These are phyloP conservation scores for Phytophthora ramorum DNA, from an alignment of 352 stramenopile genomes.

Conservation along the genomic window DNA sequence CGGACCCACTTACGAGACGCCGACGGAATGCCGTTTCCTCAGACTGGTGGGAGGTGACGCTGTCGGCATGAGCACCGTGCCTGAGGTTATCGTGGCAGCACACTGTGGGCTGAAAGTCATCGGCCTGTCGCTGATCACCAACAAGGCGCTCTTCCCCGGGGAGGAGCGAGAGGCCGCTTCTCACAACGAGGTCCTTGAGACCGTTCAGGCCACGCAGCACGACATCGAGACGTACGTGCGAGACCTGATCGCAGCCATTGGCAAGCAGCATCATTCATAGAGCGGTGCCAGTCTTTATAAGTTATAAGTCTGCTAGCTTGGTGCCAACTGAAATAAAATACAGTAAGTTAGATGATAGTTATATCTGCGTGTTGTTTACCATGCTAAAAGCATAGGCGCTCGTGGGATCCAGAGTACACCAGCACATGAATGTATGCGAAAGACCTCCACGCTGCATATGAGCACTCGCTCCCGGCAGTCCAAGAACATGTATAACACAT, in stretches of 20 bases:
- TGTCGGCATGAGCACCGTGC: slow-evolving; percentile 97
- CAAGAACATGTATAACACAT: too few relatives aligned
- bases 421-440: too few relatives aligned
- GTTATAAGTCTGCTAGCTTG: slow-evolving; percentile 23
- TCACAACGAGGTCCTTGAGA: slow-evolving; percentile 95
- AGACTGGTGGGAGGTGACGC: slow-evolving; percentile 91
- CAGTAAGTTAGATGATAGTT: too few relatives aligned
- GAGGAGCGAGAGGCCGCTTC: slow-evolving; percentile 84
- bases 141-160: slow-evolving; percentile 90
- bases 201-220: slow-evolving; percentile 75
- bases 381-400: too few relatives aligned
- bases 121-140: slow-evolving; percentile 97
- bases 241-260: slow-evolving; percentile 40
- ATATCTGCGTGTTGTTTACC: not conserved
- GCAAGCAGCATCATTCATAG: slow-evolving; percentile 30
- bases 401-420: too few relatives aligned
- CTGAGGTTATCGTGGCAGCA: slow-evolving; percentile 95
- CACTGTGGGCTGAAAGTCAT: slow-evolving; percentile 96
- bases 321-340: slow-evolving; percentile 7
- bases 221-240: slow-evolving; percentile 52
- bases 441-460: not conserved
- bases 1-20: slow-evolving; percentile 97
- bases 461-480: not conserved
- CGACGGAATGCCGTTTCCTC: slow-evolving; percentile 95
- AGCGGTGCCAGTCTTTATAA: slow-evolving; percentile 14